Conservation (phyloP, 2,329 filamentous ascomycete species). For the Tolypocladium paradoxum region DNA sequence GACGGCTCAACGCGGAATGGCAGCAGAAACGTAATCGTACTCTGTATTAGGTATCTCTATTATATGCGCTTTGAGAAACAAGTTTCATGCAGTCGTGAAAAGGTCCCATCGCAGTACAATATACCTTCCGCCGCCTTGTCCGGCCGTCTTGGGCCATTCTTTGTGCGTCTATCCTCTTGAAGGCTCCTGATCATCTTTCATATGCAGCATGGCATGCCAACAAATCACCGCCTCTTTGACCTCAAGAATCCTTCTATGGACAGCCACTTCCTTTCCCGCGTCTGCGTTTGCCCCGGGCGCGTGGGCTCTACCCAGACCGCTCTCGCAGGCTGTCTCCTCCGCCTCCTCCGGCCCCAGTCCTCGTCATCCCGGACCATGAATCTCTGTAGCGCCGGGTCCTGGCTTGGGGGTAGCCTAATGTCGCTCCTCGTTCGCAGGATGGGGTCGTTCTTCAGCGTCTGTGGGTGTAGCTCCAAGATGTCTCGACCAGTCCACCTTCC, state of each 20-base stretch:
- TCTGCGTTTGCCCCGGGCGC: slow-evolving; percentile 5
- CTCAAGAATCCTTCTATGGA: slow-evolving; percentile 13
- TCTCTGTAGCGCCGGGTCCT: slow-evolving; percentile 23
- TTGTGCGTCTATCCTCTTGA: not conserved
- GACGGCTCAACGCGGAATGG: not conserved
- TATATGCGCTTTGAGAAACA: not conserved
- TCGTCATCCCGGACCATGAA: slow-evolving; percentile 11
- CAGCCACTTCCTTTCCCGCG: slow-evolving; percentile 5
- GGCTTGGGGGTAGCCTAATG: slow-evolving; percentile 25
- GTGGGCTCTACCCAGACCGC: slow-evolving; percentile 11
- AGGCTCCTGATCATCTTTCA: not conserved
- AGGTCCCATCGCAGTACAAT: not conserved
- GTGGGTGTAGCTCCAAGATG: slow-evolving; percentile 27
- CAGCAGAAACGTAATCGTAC: not conserved
- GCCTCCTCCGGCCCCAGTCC: slow-evolving; percentile 2
- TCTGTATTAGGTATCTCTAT: slow-evolving; percentile 4
- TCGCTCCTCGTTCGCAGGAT: slow-evolving; percentile 19
- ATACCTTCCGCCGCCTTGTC: not conserved
- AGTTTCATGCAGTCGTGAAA: not conserved
- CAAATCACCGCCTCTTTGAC: slow-evolving; percentile 13
- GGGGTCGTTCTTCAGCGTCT: slow-evolving; percentile 28
- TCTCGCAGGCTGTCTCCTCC: slow-evolving; percentile 4
- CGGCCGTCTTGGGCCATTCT: not conserved
- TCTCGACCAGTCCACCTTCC: slow-evolving; percentile 14
- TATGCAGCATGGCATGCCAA: too few species aligned